Evolutionary conservation across 2,329 filamentous ascomycete species (phyloP).

Genomic region (Botrytis medusae): DNA sequence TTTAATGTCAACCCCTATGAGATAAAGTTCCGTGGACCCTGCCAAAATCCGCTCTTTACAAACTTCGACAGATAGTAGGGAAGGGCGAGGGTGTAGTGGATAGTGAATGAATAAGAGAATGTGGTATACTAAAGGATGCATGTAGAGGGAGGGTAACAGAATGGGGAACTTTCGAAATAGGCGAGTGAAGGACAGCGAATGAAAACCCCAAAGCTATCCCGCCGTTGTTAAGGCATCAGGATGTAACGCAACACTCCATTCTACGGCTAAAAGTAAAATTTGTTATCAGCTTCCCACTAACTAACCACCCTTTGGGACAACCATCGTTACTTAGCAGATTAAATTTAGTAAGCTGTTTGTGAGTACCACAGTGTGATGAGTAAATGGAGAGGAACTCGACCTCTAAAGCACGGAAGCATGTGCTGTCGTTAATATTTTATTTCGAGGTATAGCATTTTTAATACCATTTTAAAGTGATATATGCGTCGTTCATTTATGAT

Average conservation of each 20-base stretch:
- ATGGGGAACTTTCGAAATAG: not conserved
- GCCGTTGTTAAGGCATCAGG: too few relatives aligned
- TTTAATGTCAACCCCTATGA: not conserved
- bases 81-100: not conserved
- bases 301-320: not conserved
- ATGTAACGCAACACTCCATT: too few relatives aligned
- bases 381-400: rapidly evolving
- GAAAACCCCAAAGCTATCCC: not conserved
- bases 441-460: too few relatives aligned
- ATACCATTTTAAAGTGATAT: too few relatives aligned
- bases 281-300: too few relatives aligned
- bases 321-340: not conserved
- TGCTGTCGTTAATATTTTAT: not conserved
- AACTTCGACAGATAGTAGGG: not conserved
- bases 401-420: not conserved
- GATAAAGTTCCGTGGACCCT: not conserved
- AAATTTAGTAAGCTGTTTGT: not conserved
- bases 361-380: not conserved
- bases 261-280: too few relatives aligned
- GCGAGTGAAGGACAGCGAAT: not conserved
- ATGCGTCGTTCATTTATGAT: too few relatives aligned
- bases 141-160: not conserved
- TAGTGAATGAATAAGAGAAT: not conserved
- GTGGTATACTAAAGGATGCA: not conserved
- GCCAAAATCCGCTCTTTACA: not conserved